These are phyloP conservation scores for Sechiopsis laciniata DNA, from an alignment of 306 rosid genomes.

Conservation along the genomic window DNA sequence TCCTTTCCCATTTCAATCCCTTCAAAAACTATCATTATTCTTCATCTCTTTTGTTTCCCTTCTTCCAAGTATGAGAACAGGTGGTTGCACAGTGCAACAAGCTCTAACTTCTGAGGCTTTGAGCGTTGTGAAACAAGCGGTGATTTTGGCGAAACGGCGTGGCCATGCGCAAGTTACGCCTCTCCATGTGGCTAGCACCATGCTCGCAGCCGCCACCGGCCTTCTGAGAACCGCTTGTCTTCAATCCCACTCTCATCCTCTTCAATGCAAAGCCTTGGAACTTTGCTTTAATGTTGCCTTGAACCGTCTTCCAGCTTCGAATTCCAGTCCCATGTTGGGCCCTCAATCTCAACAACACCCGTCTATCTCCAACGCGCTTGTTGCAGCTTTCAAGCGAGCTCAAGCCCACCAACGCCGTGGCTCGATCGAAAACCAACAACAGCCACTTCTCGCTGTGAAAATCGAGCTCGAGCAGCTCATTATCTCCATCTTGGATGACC, in stretches of 20 bases:
- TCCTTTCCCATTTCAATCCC: conserved; percentile 17
- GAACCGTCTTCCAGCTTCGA: conserved; percentile 88
- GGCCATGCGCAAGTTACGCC: conserved; percentile 98
- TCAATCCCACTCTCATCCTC: conserved; percentile 92
- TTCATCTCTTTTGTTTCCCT: conserved; percentile 19
- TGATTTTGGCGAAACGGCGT: conserved; percentile 64
- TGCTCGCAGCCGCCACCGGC: conserved; percentile 64
- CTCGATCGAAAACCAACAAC: conserved; percentile 89
- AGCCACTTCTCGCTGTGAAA: conserved; percentile 71
- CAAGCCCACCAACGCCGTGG: conserved; percentile 98
- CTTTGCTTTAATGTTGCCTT: conserved; percentile 96
- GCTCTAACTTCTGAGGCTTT: conserved; percentile 76
- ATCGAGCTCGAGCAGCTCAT: conserved; percentile 83
- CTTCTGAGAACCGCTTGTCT: conserved; percentile 70
- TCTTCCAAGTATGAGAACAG: conserved; percentile 62
- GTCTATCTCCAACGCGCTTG: conserved; percentile 87
- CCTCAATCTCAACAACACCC: conserved; percentile 50
- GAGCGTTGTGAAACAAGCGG: conserved; percentile 61
- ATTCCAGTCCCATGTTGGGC: conserved; percentile 55
- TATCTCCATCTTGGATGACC: conserved; percentile 85
- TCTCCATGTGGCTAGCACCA: conserved; percentile 84
- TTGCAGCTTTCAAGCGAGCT: conserved; percentile 90
- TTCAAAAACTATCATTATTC: neutral
- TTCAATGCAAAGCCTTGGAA: conserved; percentile 92
- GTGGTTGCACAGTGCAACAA: conserved; percentile 69